Base-by-base conservation (phyloP, 176 grass and related monocot genomes). In the Cymbopogon citratus region DNA sequence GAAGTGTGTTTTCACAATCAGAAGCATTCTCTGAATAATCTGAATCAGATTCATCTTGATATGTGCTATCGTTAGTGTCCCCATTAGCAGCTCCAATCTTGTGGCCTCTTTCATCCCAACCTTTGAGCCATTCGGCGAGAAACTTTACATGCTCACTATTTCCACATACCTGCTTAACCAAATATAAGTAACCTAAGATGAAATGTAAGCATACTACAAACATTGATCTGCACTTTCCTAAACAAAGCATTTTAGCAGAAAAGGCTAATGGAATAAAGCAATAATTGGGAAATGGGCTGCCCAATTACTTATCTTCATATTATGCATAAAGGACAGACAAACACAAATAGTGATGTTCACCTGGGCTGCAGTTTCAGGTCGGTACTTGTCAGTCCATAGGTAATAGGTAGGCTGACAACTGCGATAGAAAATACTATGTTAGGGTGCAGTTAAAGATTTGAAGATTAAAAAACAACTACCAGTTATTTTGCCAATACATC, bases 361-460 rank as follows among this genome's bases (percentile, higher is more conserved):
- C 90, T 98, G 84, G 27, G 90, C 90, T 25, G 84, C 84, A 88
- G 90, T 85, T 85, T 95, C 95, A 23, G 95, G 95, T 23, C 71
- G 84, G 87, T 95, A 95, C 81, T 95, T 98, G 76, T 91, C 85
- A 49, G 88, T 98, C 95, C 95, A 98, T 33, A 98, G 82, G 40
- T 69, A 67, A 88, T 81, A 90, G 39, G 70, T 77, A 45, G 65
- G 63, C 56, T 82, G 80, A 82, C 61, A 84, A 48, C 90, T 95
- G 85, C 54, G 48, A 28, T 39, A 86, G 35, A 41, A 69, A 77
- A 81, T 77, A 83, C 25, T 54, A 15, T 51, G 57, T 69, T 71
- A 74, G 27, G 27, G 63, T 43, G 2, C 2, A 63, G 51, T 57
- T 54, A 65, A 70, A 76, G 31, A 27, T 52, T 79, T 28, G 45